Evolutionary conservation across 2,329 filamentous ascomycete genomes (phyloP), one percentile per base, ranked within the genome.

Genomic region (Xylogone sp.): DNA sequence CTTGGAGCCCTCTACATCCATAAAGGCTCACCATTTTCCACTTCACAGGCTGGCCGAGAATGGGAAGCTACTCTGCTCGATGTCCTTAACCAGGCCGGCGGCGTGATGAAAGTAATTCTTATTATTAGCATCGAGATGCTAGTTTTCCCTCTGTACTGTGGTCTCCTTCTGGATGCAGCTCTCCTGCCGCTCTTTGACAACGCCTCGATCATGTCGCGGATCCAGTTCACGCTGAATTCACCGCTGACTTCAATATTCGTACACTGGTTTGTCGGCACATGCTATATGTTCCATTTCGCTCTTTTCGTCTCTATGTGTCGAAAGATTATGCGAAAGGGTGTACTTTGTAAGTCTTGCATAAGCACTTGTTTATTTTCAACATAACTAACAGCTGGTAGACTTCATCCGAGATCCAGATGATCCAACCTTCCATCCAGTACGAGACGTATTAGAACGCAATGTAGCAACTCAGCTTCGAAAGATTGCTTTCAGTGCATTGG

Each of bases 101-200:
- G 95, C 13, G 93, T 99, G 9, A 84, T 97, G 77, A 99, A 99
- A 69, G 94, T 99, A 20, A 96, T 99, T 47, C 74, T 97, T 54
- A 97, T 99, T 63, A 99, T 99, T 59, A 94, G 92, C 58, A 99
- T 99, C 62, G 94, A 99, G 72, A 99, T 99, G 94, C 84, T 99
- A 31, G 84, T 92, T 6, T 99, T 99, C 65, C 94, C 94, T 0
- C 77, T 99, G 1, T 99, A 99, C 68, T 99, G 94, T 63, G 94
- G 94, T 4, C 77, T 96, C 31, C 79, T 99, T 1, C 83, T 99
- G 29, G 94, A 99, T 66, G 71, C 90, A 44, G 94, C 94, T 4
- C 76, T 97, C 46, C 77, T 99, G 16, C 94, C 94, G 0, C 78
- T 99, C 0, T 99, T 99, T 65, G 87, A 90, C 57, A 78, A 85